Base-by-base conservation (phyloP, 768 basidiomycete species). In the Mycena polygramma region DNA sequence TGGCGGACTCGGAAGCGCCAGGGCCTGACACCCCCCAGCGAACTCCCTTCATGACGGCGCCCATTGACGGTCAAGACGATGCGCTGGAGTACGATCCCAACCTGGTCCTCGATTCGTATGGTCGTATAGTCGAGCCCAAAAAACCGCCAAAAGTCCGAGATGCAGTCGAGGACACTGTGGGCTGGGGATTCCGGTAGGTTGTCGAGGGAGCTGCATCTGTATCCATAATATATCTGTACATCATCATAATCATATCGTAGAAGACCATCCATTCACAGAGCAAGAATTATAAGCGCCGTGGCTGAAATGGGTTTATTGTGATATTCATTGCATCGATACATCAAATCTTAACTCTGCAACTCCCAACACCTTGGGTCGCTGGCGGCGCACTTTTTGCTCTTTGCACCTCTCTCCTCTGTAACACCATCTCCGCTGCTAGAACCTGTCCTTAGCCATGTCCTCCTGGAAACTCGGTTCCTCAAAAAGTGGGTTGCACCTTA, bases 391-490 rank as follows among this genome's bases (percentile, higher is more conserved):
- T 30, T 45, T 68, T 45, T 68, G 43, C 58, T 24, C 63, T 55
- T 61, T 54, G 53, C 59, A 60, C 53, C 57, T 74, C 72, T 71
- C 73, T 74, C 73, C 70, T 74, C 74, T 73, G 73, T 64, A 74
- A 73, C 71, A 75, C 61, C 71, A 77, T 46, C 66, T 68, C 66
- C 30, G 30, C 30, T 62, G 61, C 57, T 71, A 67, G 36, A 72
- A 65, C 41, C 57, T 63, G 61, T 71, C 70, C 63, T 46, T 58
- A 66, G 77, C 72, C 61, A 88, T 90, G 88, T 90, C 89, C 71
- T 90, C 89, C 70, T 90, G 89, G 87, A 90, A 89, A 81, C 73
- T 86, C 15, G 84, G 80, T 17, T 75, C 83, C 64, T 76, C 82
- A 24, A 84, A 85, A 80, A 86, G 84, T 85, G 45, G 57, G 81